A percentile compares a stretch with the other conserved stretches of the same genome.
Conservation (phyloP, 1,139 yeast genomes). For the Zygosaccharomyces pseudobailii region DNA sequence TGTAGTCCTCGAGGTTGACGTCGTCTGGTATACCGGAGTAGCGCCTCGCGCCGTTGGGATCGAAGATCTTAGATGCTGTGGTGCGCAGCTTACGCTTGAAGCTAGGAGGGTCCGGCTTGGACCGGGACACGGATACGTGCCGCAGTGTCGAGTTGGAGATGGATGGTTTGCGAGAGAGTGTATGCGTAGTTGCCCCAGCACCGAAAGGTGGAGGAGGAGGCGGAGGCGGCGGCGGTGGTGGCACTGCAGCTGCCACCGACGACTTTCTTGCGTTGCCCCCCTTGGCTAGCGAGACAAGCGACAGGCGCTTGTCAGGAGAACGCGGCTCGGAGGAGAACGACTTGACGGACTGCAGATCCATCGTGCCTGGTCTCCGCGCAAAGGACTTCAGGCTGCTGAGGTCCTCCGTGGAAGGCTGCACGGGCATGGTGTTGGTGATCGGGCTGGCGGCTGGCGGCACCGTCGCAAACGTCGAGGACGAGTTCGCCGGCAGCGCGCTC, state of each 20-base stretch:
- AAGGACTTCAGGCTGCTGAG: conserved; percentile 21
- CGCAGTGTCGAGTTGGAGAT: conserved; percentile 18
- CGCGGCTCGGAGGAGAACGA: conserved; percentile 23
- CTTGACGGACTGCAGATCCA: conserved; percentile 25
- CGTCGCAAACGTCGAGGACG: conserved; percentile 4
- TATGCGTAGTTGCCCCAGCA: background rate
- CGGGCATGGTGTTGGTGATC: conserved; percentile 5
- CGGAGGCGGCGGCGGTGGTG: background rate
- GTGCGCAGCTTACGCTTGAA: conserved; percentile 46
- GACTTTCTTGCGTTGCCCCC: conserved; percentile 1
- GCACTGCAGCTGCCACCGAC: background rate
- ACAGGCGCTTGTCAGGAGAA: conserved; percentile 29
- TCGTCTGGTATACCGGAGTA: conserved; percentile 71
- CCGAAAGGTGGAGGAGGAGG: background rate
- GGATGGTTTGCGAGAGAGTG: conserved; percentile 15
- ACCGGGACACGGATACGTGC: conserved; percentile 12
- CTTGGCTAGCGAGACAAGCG: conserved; percentile 21
- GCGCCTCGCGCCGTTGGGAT: conserved; percentile 64
- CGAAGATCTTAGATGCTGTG: conserved; percentile 67
- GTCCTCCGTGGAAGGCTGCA: conserved; percentile 18
- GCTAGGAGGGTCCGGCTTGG: conserved; percentile 9
- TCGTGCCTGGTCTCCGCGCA: conserved; percentile 10
- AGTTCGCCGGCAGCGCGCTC: conserved; percentile 23
- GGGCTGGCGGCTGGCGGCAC: conserved; percentile 2
- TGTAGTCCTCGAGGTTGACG: conserved; percentile 58